Conservation (phyloP, 2,329 filamentous ascomycete genomes). For the Emmonsiellopsis sp. region DNA sequence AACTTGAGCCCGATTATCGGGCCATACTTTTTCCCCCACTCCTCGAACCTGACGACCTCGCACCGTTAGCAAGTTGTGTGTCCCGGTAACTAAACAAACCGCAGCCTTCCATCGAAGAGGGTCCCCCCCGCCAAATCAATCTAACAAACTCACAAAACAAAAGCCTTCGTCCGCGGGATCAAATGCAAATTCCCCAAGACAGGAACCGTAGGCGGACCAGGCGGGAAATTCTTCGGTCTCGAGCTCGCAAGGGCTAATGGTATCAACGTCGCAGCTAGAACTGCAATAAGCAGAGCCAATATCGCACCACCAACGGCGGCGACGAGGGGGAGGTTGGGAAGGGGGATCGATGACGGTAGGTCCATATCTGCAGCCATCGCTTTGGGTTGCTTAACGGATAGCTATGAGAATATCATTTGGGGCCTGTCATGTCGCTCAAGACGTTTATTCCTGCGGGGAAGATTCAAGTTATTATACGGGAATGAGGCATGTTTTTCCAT, state of each 20-base stretch:
- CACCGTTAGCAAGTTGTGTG: neutral
- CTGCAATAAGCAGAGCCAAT: neutral
- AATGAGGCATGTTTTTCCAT: too few species aligned
- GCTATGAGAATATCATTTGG: too few species aligned
- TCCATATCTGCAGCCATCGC: too few species aligned
- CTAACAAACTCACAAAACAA: neutral
- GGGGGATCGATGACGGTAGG: too few species aligned
- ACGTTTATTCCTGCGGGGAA: too few species aligned
- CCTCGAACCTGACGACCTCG: conserved; percentile 5
- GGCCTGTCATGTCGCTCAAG: too few species aligned
- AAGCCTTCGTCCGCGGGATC: neutral
- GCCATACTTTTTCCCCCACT: conserved; percentile 10
- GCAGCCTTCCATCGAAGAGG: too few species aligned
- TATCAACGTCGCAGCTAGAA: neutral
- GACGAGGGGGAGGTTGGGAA: too few species aligned
- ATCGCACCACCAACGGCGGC: neutral
- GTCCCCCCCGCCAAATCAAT: too few species aligned
- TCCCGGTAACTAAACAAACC: neutral
- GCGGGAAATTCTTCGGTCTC: neutral
- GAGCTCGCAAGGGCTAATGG: neutral
- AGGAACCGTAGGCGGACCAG: neutral
- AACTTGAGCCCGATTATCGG: conserved; percentile 11
- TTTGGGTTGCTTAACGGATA: too few species aligned
- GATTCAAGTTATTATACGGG: too few species aligned
- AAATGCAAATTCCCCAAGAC: neutral